A percentile compares a stretch with the other conserved stretches of the same genome.
Conservation (phyloP, 768 basidiomycete species). For the Serendipita sp. region DNA sequence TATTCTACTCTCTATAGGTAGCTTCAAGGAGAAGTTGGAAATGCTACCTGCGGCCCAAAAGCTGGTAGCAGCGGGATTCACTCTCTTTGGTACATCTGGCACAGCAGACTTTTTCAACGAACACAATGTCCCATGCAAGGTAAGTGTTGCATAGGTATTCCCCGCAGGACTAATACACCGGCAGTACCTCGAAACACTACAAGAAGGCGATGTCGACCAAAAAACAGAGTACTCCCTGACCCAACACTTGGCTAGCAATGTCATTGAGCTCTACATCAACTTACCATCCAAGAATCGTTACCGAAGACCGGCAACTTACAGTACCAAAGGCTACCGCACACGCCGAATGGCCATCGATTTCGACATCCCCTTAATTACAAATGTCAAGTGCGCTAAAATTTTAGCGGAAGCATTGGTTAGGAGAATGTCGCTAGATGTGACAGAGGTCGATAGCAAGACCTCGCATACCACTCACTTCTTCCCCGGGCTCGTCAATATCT, state of each 20-base stretch:
- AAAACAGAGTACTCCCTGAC: slow-evolving; percentile 97
- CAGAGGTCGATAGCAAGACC: slow-evolving; percentile 81
- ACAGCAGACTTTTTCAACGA: slow-evolving; percentile 97
- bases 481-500: slow-evolving; percentile 81
- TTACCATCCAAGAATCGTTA: slow-evolving; percentile 95
- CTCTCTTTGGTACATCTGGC: slow-evolving; percentile 91
- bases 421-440: slow-evolving; percentile 80
- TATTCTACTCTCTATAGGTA: slow-evolving; percentile 89
- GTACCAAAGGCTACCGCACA: slow-evolving; percentile 91
- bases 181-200: slow-evolving; percentile 79
- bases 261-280: slow-evolving; percentile 99
- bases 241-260: slow-evolving; percentile 88
- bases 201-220: slow-evolving; percentile 46
- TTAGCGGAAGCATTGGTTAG: slow-evolving; percentile 84
- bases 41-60: slow-evolving; percentile 91
- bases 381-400: slow-evolving; percentile 96
- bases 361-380: slow-evolving; percentile 91
- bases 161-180: background rate
- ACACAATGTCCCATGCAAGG: slow-evolving; percentile 93
- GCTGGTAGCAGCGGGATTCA: slow-evolving; percentile 81
- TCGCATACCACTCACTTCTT: slow-evolving; percentile 81
- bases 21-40: slow-evolving; percentile 94
- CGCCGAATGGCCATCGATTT: slow-evolving; percentile 99
- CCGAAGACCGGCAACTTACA: slow-evolving; percentile 90
- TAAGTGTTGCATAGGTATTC: slow-evolving; percentile 17